These are phyloP conservation scores for Exophiala viscosa DNA, from an alignment of 2,329 filamentous ascomycete species.

Conservation along the genomic window DNA sequence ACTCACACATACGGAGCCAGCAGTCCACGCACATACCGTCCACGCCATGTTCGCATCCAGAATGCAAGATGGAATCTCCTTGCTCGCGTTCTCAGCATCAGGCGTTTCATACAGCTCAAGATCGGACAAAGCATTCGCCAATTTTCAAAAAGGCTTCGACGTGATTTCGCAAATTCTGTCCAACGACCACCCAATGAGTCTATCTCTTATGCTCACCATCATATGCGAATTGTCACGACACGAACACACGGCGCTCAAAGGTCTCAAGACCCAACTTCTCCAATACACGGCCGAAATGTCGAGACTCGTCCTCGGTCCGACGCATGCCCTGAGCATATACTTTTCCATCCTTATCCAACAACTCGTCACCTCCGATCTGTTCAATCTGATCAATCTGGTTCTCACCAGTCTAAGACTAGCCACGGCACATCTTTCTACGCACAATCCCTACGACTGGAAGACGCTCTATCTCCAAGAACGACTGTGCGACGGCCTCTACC, in stretches of 20 bases:
- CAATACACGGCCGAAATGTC: slow-evolving; percentile 4
- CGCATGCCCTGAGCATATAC: slow-evolving; percentile 3
- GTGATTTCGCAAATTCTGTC: slow-evolving; percentile 1
- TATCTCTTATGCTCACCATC: slow-evolving; percentile 5
- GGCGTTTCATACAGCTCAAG: too few relatives aligned
- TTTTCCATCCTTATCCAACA: slow-evolving; percentile 1
- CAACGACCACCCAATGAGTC: slow-evolving; percentile 9
- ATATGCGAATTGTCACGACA: slow-evolving; percentile 8
- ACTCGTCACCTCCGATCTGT: background rate
- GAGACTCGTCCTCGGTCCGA: background rate
- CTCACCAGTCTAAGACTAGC: background rate
- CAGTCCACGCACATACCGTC: slow-evolving; percentile 5
- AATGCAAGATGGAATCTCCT: slow-evolving; percentile 11
- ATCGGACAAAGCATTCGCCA: slow-evolving; percentile 3
- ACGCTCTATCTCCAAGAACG: slow-evolving; percentile 12
- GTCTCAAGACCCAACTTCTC: background rate
- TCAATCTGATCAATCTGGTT: background rate
- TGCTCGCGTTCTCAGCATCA: background rate
- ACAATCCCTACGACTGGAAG: slow-evolving; percentile 8
- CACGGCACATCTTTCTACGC: background rate
- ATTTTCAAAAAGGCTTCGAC: slow-evolving; percentile 7
- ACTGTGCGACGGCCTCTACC: slow-evolving; percentile 13
- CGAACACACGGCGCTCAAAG: background rate
- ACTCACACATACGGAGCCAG: slow-evolving; percentile 3
- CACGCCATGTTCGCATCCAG: slow-evolving; percentile 17